Percentiles rank a stretch among this genome's conserved stretches.
Evolutionary conservation across 768 basidiomycete species (phyloP).

Genomic region (Hericium alpestre): DNA sequence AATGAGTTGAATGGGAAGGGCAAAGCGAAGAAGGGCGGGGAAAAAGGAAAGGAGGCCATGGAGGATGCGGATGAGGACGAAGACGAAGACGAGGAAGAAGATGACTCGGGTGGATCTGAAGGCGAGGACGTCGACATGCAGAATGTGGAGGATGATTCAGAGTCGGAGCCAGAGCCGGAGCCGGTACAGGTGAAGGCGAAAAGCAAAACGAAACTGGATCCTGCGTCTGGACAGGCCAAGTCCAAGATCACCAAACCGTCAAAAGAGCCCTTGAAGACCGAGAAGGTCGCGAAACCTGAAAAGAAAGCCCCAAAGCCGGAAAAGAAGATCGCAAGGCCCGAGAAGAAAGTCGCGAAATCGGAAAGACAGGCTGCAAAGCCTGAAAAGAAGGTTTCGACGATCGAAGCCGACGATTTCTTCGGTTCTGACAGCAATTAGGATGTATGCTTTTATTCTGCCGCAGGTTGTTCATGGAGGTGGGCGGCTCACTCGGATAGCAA

Average conservation of each 20-base stretch:
- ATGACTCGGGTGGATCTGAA: slow-evolving; percentile 14
- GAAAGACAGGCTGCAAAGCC: too few relatives aligned
- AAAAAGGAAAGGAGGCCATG: background rate
- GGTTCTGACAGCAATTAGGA: too few relatives aligned
- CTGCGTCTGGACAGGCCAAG: too few relatives aligned
- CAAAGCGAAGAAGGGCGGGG: background rate
- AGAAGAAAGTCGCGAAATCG: too few relatives aligned
- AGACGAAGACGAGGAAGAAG: background rate
- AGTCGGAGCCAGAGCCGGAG: background rate
- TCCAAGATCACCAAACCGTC: background rate
- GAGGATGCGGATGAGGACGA: slow-evolving; percentile 16
- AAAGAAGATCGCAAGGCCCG: too few relatives aligned
- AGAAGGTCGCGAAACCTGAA: background rate
- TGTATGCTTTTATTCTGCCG: too few relatives aligned
- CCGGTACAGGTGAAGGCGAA: background rate
- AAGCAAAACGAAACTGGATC: too few relatives aligned
- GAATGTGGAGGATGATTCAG: background rate
- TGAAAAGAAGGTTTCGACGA: too few relatives aligned
- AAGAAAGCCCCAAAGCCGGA: background rate
- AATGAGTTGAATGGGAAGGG: background rate
- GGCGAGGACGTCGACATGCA: background rate
- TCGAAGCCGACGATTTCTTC: too few relatives aligned
- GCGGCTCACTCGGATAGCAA: too few relatives aligned
- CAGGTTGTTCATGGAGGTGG: too few relatives aligned
- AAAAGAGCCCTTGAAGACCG: background rate